Percentiles rank a stretch among this genome's conserved stretches.
These are phyloP conservation scores for Pythium phragmitis DNA, from an alignment of 352 stramenopile species.

Conservation along the genomic window DNA sequence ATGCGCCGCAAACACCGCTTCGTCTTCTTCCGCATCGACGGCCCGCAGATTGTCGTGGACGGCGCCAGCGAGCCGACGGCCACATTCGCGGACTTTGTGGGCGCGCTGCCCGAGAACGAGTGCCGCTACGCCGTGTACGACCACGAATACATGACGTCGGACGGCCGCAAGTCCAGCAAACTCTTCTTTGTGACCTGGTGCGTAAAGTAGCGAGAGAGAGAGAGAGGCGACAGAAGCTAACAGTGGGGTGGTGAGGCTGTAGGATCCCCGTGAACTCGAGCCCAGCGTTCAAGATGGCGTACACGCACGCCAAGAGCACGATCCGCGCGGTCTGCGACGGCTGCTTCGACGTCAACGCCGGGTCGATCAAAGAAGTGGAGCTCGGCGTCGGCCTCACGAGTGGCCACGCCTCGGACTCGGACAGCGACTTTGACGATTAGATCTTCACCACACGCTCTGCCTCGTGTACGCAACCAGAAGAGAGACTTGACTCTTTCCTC, in stretches of 20 bases:
- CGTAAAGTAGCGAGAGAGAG: not conserved
- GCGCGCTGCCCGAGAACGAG: conserved; percentile 72
- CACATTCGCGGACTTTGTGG: conserved; percentile 54
- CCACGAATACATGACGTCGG: conserved; percentile 70
- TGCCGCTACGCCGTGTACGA: conserved; percentile 89
- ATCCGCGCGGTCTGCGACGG: conserved; percentile 77
- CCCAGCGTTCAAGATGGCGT: conserved; percentile 86
- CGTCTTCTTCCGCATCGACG: conserved; percentile 83
- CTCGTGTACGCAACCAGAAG: not conserved
- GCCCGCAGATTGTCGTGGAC: conserved; percentile 65
- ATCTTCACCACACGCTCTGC: not conserved
- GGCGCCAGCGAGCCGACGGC: conserved; percentile 44
- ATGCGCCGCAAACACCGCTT: conserved; percentile 87
- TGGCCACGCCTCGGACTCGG: conserved; percentile 70
- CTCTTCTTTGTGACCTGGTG: conserved; percentile 88
- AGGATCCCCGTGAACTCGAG: conserved; percentile 81
- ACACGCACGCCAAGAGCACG: conserved; percentile 85
- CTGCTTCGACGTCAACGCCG: conserved; percentile 76
- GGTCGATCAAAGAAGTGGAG: conserved; percentile 72
- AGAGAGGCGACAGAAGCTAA: not conserved
- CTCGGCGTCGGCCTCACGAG: conserved; percentile 58
- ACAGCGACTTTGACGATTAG: conserved; percentile 85
- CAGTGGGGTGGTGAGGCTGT: not conserved
- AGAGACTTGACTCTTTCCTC: not conserved
- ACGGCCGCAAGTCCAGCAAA: conserved; percentile 86